Conservation (phyloP, 2,329 filamentous ascomycete genomes). For the Mariannaea elegans region DNA sequence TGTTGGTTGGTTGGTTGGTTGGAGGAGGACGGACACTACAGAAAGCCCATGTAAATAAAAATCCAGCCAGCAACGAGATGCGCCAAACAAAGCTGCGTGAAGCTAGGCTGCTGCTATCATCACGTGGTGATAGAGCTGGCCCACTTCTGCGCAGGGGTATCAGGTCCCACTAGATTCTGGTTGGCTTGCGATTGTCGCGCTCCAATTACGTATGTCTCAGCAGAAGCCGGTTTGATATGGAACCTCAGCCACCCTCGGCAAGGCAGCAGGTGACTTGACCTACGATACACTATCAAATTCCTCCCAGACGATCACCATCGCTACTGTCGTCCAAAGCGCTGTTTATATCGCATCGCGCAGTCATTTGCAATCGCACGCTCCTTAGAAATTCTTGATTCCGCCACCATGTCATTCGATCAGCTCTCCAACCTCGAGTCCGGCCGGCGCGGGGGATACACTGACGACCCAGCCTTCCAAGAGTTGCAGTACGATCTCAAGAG, state of each 20-base stretch:
- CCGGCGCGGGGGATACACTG: constrained; percentile 80
- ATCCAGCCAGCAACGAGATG: constrained; percentile 45
- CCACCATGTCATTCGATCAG: constrained; percentile 88
- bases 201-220: constrained; percentile 43
- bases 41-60: constrained; percentile 45
- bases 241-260: constrained; percentile 35
- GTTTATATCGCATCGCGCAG: constrained; percentile 17
- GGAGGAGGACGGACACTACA: constrained; percentile 26
- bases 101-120: constrained; percentile 29
- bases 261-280: constrained; percentile 39
- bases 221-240: constrained; percentile 21
- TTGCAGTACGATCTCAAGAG: constrained; percentile 86
- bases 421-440: constrained; percentile 84
- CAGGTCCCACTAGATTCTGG: constrained; percentile 29
- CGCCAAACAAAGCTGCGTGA: constrained; percentile 27
- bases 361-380: background rate
- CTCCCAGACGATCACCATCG: constrained; percentile 5
- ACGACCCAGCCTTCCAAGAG: constrained; percentile 91
- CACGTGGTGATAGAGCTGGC: constrained; percentile 42
- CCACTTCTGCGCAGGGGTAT: constrained; percentile 1
- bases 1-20: constrained; percentile 18
- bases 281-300: constrained; percentile 9
- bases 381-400: constrained; percentile 3
- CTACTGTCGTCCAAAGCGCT: constrained; percentile 6
- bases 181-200: constrained; percentile 25